Base-by-base conservation (phyloP, 192 early-diverging fungal species). In the Dissophora ornata region DNA sequence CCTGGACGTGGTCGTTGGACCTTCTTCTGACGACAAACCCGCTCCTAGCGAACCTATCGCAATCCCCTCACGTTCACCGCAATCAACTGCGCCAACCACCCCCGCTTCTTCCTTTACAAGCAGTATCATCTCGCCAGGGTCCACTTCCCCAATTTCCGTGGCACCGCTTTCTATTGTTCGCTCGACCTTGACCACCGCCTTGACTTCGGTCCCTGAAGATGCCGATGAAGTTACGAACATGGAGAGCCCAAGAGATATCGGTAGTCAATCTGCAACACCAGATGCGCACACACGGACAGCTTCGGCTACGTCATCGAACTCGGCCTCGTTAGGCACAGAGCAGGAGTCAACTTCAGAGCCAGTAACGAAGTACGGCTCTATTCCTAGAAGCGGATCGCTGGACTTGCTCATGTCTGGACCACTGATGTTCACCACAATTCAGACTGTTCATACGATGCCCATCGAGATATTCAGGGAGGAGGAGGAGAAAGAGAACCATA, bases 141-240 rank as follows among this genome's bases (percentile, higher is more conserved):
- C 56, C 2, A 4, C 44, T 2, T 57, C 56, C 7, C 56, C 56
- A 22, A 16, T 29, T 19, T 57, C 56, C 28, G 41, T 57, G 5
- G 56, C 56, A 16, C 56, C 56, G 13, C 40, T 57, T 13, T 57
- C 56, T 12, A 57, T 57, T 18, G 56, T 45, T 18, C 56, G 56
- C 10, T 19, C 56, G 2, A 30, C 36, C 10, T 11, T 57, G 21
- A 34, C 26, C 9, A 41, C 36, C 8, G 22, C 56, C 21, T 25
- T 57, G 15, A 34, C 40, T 16, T 2, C 56, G 2, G 56, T 57
- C 8, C 22, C 38, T 12, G 56, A 57, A 16, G 26, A 10, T 5
- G 13, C 21, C 11, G 11, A 45, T 26, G 41, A 42, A 21, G 6
- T n/a, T 29, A 16, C 13, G 24, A 12, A 57, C 21, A 29, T n/a